A percentile compares a stretch with the other conserved stretches of the same genome.
Conservation (phyloP, 345 rosid genomes). For the Salix suchowensis region DNA sequence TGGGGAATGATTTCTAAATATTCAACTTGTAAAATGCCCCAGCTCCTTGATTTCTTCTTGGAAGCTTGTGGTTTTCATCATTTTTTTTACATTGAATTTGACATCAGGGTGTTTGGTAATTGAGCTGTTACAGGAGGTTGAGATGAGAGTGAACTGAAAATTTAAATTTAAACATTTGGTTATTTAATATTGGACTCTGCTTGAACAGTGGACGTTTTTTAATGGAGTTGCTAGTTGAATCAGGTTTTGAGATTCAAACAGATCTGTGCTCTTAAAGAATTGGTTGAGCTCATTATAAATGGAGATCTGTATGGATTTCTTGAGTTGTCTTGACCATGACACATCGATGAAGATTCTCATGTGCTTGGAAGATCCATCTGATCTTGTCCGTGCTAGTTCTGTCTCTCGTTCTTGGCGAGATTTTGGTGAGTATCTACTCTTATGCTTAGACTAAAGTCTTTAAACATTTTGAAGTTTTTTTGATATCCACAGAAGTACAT, state of each 20-base stretch:
- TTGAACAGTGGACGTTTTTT: background rate
- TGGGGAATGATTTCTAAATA: background rate
- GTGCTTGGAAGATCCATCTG: constrained; percentile 58
- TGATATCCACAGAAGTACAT: background rate
- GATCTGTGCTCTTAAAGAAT: background rate
- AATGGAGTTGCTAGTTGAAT: background rate
- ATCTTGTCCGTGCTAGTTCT: constrained; percentile 57
- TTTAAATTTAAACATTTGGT: background rate
- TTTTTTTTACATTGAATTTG: background rate
- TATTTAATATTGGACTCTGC: background rate
- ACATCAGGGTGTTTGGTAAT: background rate
- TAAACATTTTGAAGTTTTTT: background rate
- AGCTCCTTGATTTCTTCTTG: background rate
- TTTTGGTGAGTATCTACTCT: constrained; percentile 46
- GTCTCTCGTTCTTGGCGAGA: constrained; percentile 66
- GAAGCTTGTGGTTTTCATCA: background rate
- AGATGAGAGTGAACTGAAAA: background rate
- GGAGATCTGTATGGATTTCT: constrained; percentile 46
- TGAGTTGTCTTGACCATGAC: constrained; percentile 45
- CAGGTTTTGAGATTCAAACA: constrained; percentile 9
- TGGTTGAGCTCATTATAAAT: constrained; percentile 8
- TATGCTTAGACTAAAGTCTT: background rate
- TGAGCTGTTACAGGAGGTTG: background rate
- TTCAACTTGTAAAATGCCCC: background rate
- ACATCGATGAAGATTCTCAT: constrained; percentile 41